Evolutionary conservation across 192 early-diverging fungal species (phyloP).

Genomic region (Backusella mclennaniae): DNA sequence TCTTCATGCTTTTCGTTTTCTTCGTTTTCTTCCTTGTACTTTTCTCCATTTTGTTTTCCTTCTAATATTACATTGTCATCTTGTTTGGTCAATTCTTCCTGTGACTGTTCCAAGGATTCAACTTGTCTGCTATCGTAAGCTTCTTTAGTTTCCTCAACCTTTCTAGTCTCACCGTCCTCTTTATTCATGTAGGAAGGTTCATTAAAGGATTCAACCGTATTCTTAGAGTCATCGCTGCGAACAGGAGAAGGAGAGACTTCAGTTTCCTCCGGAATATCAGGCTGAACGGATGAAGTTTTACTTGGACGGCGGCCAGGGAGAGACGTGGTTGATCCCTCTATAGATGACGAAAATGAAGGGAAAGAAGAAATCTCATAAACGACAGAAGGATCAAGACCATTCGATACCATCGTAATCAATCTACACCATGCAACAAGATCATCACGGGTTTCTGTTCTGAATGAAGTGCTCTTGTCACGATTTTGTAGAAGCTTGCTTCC

Average conservation of each 20-base stretch:
- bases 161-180: background rate
- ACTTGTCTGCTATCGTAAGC: background rate
- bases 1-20: too few species aligned
- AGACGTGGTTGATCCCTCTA: background rate
- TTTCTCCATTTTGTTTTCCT: background rate
- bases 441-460: background rate
- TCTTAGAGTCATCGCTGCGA: background rate
- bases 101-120: background rate
- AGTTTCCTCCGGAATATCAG: background rate
- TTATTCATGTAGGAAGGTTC: conserved; percentile 1
- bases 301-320: background rate
- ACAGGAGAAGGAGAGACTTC: background rate
- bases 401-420: background rate
- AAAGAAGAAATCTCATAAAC: background rate
- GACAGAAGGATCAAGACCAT: background rate
- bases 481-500: background rate
- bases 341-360: background rate
- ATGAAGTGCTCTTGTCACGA: conserved; percentile 9
- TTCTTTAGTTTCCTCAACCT: background rate
- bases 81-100: background rate
- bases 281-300: background rate
- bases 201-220: conserved; percentile 7
- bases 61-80: background rate
- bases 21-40: too few species aligned
- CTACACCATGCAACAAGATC: conserved; percentile 14